Conservation (phyloP, 169 alveolate species). For the Cryptosporidium parvum region DNA sequence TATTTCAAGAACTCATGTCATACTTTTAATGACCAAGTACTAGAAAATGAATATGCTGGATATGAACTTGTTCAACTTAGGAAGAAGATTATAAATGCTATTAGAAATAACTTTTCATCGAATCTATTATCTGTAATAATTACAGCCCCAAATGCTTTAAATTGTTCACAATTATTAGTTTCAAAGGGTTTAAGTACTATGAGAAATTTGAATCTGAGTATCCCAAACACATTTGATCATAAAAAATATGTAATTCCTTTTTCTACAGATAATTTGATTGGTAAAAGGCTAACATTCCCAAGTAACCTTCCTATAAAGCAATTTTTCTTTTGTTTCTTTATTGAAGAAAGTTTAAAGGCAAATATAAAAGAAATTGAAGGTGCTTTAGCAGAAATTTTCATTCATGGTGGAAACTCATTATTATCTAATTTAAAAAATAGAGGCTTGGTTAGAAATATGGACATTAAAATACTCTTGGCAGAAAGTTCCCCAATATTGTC, state of each 20-base stretch:
- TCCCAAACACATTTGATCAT: background rate
- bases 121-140: slow-evolving; percentile 32
- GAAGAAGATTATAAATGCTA: slow-evolving; percentile 14
- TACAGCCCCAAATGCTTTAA: slow-evolving; percentile 6
- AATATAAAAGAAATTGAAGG: slow-evolving; percentile 26
- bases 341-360: slow-evolving; percentile 15
- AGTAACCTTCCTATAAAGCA: slow-evolving; percentile 2
- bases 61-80: slow-evolving; percentile 10
- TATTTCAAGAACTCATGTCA: slow-evolving; percentile 33
- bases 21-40: background rate
- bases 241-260: slow-evolving; percentile 1
- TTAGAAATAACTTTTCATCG: slow-evolving; percentile 41
- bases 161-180: background rate
- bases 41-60: background rate
- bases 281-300: slow-evolving; percentile 23
- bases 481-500: slow-evolving; percentile 24
- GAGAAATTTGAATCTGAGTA: slow-evolving; percentile 9
- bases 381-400: slow-evolving; percentile 12
- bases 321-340: slow-evolving; percentile 41
- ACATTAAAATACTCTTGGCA: background rate
- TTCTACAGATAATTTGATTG: slow-evolving; percentile 44
- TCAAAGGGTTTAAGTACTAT: slow-evolving; percentile 12
- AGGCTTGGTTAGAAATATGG: slow-evolving; percentile 10
- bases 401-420: background rate
- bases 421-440: background rate